Conservation (phyloP, 2,329 filamentous ascomycete species). For the Fulvia fulva region DNA sequence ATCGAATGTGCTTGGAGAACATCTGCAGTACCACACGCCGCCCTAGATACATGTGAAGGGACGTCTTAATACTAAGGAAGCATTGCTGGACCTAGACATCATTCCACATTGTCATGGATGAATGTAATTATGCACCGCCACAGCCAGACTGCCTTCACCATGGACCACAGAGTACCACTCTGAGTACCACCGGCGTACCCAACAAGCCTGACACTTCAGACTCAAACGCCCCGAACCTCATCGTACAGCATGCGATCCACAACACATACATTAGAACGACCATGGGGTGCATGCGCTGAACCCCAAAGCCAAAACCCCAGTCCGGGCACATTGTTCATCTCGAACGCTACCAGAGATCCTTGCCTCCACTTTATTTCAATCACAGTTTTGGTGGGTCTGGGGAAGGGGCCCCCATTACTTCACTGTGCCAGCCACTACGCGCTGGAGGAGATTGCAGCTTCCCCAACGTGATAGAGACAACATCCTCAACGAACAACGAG, state of each 20-base stretch:
- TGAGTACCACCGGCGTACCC: conserved; percentile 7
- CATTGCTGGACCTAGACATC: no score
- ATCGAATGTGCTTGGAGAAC: no score
- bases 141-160: not conserved
- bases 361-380: not conserved
- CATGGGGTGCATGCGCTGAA: conserved; percentile 14
- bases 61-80: no score
- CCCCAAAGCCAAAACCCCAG: not conserved
- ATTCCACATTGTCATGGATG: not conserved
- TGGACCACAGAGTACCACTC: not conserved
- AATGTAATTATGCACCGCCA: conserved; percentile 5
- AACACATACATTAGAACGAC: conserved; percentile 15
- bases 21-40: no score
- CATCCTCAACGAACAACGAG: conserved; percentile 2
- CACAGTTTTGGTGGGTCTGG: conserved; percentile 3
- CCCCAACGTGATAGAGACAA: not conserved
- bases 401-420: not conserved
- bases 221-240: conserved; percentile 13
- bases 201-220: not conserved
- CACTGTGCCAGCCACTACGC: not conserved
- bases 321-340: not conserved
- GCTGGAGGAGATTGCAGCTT: not conserved
- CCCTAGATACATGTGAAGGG: no score
- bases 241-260: conserved; percentile 17
- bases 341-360: not conserved